Conservation (phyloP, 2,329 filamentous ascomycete species). For the Trichoderma afroharzianum region DNA sequence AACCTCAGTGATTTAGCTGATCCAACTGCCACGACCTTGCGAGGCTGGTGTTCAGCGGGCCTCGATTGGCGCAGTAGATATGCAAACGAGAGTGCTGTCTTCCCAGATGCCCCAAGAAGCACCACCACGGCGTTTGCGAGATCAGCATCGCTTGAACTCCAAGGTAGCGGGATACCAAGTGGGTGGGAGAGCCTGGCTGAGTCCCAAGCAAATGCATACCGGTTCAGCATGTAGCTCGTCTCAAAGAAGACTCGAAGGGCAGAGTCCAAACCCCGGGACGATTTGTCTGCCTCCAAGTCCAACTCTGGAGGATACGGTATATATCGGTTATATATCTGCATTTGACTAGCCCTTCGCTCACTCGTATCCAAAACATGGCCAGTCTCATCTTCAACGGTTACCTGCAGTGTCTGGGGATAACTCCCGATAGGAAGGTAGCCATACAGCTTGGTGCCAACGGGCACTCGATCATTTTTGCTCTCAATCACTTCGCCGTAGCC, state of each 20-base stretch:
- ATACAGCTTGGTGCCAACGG: background rate
- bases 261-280: background rate
- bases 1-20: background rate
- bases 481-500: constrained; percentile 7
- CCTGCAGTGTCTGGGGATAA: background rate
- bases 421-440: constrained; percentile 5
- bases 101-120: background rate
- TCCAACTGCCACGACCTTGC: background rate
- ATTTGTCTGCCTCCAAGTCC: background rate
- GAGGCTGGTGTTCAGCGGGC: background rate
- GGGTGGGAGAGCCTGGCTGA: background rate
- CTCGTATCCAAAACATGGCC: background rate
- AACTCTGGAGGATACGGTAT: background rate
- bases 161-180: background rate
- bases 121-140: background rate
- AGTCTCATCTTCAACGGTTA: background rate
- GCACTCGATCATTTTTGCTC: background rate
- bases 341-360: background rate
- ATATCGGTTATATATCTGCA: constrained; percentile 1
- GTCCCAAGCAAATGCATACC: background rate
- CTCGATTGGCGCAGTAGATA: background rate
- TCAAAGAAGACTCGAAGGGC: background rate
- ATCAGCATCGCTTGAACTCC: background rate
- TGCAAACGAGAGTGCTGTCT: background rate
- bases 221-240: background rate